Conservation (phyloP, 768 basidiomycete genomes). For the Gyrodon lividus region DNA sequence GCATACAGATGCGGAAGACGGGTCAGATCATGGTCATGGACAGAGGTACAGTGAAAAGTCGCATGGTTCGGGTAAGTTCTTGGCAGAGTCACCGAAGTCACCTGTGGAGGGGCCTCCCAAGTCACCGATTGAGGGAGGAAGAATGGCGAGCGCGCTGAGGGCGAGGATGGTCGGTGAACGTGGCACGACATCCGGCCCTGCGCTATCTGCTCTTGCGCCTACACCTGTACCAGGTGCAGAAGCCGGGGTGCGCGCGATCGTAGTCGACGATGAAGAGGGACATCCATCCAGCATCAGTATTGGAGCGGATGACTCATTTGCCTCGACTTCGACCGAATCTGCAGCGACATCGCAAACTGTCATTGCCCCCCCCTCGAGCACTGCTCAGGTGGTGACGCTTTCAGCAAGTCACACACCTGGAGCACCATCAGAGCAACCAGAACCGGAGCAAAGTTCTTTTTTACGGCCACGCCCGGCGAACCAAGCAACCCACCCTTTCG, state of each 20-base stretch:
- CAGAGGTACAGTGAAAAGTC: constrained; percentile 13
- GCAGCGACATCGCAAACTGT: constrained; percentile 5
- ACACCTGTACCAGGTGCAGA: neutral
- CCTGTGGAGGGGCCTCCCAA: constrained; percentile 14
- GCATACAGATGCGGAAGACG: constrained; percentile 30
- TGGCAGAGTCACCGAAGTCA: constrained; percentile 14
- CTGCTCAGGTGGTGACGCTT: constrained; percentile 10
- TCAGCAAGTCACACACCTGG: constrained; percentile 15
- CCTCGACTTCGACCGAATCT: neutral
- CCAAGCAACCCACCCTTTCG: constrained; percentile 22
- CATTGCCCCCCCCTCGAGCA: constrained; percentile 15
- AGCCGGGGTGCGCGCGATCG: constrained; percentile 9
- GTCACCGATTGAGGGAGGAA: constrained; percentile 14
- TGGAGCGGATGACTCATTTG: constrained; percentile 1
- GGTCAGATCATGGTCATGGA: constrained; percentile 22
- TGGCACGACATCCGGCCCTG: neutral
- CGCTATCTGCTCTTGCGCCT: neutral
- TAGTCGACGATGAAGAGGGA: constrained; percentile 17
- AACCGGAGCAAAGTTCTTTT: constrained; percentile 18
- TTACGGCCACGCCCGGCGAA: constrained; percentile 27
- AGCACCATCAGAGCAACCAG: neutral
- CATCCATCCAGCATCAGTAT: constrained; percentile 6
- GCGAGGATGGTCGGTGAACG: constrained; percentile 15
- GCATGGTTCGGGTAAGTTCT: constrained; percentile 7
- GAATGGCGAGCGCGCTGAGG: constrained; percentile 17